Conservation (phyloP, 257 asterid species). For the Solanum neorickii region DNA sequence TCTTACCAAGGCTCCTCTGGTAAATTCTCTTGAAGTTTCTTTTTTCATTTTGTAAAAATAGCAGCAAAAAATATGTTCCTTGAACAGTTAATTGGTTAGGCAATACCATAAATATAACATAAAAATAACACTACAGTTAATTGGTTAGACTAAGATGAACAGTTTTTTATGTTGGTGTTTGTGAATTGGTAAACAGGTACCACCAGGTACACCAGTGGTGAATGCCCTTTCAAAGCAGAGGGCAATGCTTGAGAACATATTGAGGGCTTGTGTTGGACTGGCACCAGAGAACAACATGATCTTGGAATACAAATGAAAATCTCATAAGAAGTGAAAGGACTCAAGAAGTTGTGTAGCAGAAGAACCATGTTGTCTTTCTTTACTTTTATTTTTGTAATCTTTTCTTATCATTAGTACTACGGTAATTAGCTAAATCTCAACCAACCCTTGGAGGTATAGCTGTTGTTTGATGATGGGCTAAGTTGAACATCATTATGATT, state of each 20-base stretch:
- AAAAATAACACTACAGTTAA: neutral
- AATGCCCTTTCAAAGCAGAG: constrained; percentile 93
- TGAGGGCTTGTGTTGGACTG: constrained; percentile 96
- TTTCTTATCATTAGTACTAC: neutral
- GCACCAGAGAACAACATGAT: constrained; percentile 99
- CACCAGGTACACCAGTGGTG: constrained; percentile 98
- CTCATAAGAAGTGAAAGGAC: neutral
- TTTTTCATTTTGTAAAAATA: neutral
- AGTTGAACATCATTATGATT: neutral
- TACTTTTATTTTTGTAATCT: neutral
- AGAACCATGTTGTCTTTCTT: neutral
- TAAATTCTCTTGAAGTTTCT: constrained; percentile 5
- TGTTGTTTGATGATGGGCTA: neutral
- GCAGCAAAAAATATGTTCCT: neutral
- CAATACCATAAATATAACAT: neutral
- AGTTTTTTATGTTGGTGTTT: neutral
- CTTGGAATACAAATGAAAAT: constrained; percentile 73
- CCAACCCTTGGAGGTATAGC: neutral
- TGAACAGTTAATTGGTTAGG: neutral
- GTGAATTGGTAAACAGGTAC: constrained; percentile 45
- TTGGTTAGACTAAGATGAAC: neutral
- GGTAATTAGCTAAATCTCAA: neutral
- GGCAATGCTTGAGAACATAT: constrained; percentile 92
- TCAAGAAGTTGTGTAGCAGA: neutral
- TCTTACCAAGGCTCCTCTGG: constrained; percentile 96